These are phyloP conservation scores for Russula brevipes DNA, from an alignment of 768 basidiomycete genomes.

Conservation along the genomic window DNA sequence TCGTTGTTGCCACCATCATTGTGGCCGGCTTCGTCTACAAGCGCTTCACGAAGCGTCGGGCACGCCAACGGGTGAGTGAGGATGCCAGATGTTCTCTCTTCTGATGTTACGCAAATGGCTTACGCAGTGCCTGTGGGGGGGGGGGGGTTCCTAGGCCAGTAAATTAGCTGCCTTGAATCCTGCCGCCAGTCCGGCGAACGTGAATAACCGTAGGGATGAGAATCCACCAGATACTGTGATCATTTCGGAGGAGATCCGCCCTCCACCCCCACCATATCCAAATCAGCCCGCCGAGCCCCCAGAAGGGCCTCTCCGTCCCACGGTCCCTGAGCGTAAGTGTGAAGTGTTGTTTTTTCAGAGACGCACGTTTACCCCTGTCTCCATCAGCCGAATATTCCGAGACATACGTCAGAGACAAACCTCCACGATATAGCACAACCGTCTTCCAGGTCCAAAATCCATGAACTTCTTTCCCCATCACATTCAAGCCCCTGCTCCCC, in stretches of 20 bases:
- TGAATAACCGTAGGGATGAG: neutral
- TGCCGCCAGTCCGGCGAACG: neutral
- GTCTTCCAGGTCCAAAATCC: constrained; percentile 2
- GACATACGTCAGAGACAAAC: constrained; percentile 1
- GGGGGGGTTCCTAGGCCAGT: neutral
- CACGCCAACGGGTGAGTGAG: neutral
- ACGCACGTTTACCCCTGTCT: neutral
- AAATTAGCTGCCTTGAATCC: neutral
- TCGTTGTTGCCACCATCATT: neutral
- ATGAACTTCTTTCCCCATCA: neutral
- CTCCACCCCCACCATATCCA: neutral
- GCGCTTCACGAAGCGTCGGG: neutral
- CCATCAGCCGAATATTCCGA: neutral
- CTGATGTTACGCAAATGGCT: neutral
- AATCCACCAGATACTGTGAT: neutral
- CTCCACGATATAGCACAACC: neutral
- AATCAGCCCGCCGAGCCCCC: neutral
- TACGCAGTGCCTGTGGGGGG: neutral
- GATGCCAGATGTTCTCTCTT: neutral
- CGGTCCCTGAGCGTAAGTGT: neutral
- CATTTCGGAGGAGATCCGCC: neutral
- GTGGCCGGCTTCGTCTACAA: neutral
- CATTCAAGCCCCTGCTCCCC: too few relatives aligned
- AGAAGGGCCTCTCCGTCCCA: neutral
- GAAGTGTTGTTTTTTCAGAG: neutral